Evolutionary conservation across 192 early-diverging fungal species (phyloP).

Genomic region (Coemansia sp.): DNA sequence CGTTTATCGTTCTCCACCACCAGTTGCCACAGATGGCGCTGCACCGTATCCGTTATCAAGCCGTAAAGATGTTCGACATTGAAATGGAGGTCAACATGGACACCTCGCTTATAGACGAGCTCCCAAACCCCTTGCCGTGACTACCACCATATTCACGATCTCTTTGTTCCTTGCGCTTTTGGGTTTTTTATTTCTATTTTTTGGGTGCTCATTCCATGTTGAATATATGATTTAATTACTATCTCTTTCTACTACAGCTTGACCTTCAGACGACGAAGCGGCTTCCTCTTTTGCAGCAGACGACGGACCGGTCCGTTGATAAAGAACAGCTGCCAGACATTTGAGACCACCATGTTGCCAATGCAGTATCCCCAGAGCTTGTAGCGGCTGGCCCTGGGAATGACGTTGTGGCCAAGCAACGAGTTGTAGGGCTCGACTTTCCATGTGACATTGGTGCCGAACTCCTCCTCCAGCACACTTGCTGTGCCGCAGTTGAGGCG

Average conservation of each 20-base stretch:
- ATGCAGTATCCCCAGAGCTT: slow-evolving; percentile 57
- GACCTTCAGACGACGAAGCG: slow-evolving; percentile 37
- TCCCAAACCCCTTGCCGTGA: slow-evolving; percentile 12
- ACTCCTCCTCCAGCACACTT: slow-evolving; percentile 40
- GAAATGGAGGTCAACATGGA: slow-evolving; percentile 51
- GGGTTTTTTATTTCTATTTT: neutral
- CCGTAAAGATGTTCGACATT: slow-evolving; percentile 46
- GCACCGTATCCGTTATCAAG: slow-evolving; percentile 49
- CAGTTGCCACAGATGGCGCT: slow-evolving; percentile 45
- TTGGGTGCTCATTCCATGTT: neutral
- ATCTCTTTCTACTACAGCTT: slow-evolving; percentile 31
- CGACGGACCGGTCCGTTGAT: slow-evolving; percentile 55
- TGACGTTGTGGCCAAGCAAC: slow-evolving; percentile 59
- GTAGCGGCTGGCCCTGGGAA: slow-evolving; percentile 54
- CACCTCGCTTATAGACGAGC: slow-evolving; percentile 36
- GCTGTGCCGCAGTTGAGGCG: slow-evolving; percentile 69
- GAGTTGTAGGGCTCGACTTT: slow-evolving; percentile 50
- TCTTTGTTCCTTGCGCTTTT: neutral
- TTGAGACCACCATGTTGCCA: slow-evolving; percentile 40
- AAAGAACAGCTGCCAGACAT: slow-evolving; percentile 54
- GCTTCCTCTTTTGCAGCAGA: slow-evolving; percentile 24
- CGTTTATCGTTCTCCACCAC: slow-evolving; percentile 43
- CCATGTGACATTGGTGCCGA: slow-evolving; percentile 39
- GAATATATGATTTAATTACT: neutral
- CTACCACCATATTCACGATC: neutral